Conservation (phyloP, 768 basidiomycete species). For the Amanita pallidorosea region DNA sequence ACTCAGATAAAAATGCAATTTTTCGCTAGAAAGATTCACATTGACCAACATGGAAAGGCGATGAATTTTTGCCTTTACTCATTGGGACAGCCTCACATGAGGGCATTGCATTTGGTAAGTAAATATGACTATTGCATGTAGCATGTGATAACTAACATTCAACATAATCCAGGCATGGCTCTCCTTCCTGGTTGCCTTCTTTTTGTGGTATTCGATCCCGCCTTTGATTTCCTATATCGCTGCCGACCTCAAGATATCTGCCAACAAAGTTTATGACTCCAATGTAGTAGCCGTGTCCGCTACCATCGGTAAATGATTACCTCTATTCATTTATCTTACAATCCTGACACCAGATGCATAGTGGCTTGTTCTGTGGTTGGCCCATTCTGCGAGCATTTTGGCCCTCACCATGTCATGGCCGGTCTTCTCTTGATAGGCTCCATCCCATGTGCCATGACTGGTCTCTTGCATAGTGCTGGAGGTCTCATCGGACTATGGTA, state of each 20-base stretch:
- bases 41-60: slow-evolving; percentile 3
- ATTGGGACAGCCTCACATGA: slow-evolving; percentile 1
- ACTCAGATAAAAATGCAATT: neutral
- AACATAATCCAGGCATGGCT: neutral
- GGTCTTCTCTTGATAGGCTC: slow-evolving; percentile 39
- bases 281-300: slow-evolving; percentile 3
- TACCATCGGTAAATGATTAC: neutral
- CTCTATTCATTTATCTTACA: neutral
- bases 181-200: neutral
- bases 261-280: neutral
- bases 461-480: slow-evolving; percentile 28
- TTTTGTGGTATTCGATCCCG: slow-evolving; percentile 4
- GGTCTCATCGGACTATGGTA: slow-evolving; percentile 12
- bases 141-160: neutral
- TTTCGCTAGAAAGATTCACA: neutral
- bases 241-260: neutral
- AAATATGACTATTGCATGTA: too few relatives aligned
- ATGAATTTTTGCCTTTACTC: neutral
- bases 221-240: slow-evolving; percentile 2
- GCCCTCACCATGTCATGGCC: slow-evolving; percentile 48
- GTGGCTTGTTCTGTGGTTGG: slow-evolving; percentile 36
- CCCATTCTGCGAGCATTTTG: slow-evolving; percentile 39
- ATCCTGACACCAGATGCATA: slow-evolving; percentile 10
- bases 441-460: slow-evolving; percentile 49
- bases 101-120: neutral